Percentiles rank a stretch among this genome's conserved stretches.
phyloP scores from a whole-genome alignment of 257 asterid genomes.

The Solanum pimpinellifolium region DNA sequence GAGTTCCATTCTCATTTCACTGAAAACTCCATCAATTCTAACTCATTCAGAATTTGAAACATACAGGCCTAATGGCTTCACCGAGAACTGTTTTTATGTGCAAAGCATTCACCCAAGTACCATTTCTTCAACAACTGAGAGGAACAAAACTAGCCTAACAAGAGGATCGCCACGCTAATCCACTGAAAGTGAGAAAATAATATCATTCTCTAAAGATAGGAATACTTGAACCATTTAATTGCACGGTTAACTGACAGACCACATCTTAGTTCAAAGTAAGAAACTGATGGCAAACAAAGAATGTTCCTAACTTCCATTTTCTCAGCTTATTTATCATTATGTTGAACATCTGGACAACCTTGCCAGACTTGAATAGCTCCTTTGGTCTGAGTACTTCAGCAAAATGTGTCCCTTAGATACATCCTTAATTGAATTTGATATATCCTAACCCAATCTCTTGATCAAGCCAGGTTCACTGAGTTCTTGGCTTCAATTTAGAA shows the following conservation, averaged over 20 bases:
- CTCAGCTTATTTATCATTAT: not conserved
- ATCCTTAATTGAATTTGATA: not conserved
- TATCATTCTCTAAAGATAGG: not conserved
- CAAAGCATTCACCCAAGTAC: not conserved
- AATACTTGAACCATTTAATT: not conserved
- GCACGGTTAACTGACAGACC: not conserved
- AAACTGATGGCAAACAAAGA: not conserved
- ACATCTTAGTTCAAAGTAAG: not conserved
- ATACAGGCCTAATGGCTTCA: not conserved
- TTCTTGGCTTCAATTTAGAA: not conserved
- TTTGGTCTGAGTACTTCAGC: not conserved
- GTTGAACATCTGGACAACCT: not conserved
- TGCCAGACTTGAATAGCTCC: not conserved
- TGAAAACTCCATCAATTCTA: not conserved
- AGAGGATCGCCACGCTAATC: not conserved
- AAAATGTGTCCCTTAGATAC: not conserved
- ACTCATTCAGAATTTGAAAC: not conserved
- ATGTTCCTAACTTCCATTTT: not conserved
- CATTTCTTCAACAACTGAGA: not conserved
- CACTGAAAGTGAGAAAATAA: not conserved
- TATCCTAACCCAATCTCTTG: not conserved
- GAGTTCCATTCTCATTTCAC: not conserved
- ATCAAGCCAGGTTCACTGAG: not conserved
- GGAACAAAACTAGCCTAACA: not conserved
- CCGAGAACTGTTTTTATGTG: not conserved